Percentiles rank a stretch among this genome's conserved stretches.
Evolutionary conservation across 352 stramenopile genomes (phyloP).

Genomic region (Phytopythium vexans): DNA sequence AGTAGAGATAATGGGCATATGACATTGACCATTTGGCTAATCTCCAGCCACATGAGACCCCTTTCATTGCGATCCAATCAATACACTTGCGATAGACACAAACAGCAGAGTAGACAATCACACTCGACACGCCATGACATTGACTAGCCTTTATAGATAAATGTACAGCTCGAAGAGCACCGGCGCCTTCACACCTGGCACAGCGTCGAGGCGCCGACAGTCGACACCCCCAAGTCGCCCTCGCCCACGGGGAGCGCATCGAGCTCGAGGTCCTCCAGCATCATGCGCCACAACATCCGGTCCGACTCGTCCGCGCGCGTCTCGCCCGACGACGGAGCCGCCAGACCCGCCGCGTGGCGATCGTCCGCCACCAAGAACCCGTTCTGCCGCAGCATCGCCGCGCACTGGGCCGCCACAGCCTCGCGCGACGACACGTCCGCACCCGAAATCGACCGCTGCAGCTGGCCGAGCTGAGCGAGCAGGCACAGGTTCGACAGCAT

Average conservation of each 20-base stretch:
- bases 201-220: no score
- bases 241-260: background rate
- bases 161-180: no score
- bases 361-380: background rate
- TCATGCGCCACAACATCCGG: background rate
- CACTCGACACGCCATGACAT: no score
- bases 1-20: conserved; percentile 23
- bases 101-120: no score
- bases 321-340: background rate
- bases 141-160: no score
- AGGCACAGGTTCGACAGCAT: conserved; percentile 24
- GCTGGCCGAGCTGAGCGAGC: conserved; percentile 40
- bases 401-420: conserved; percentile 22
- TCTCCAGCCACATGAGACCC: no score
- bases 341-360: background rate
- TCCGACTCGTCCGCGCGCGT: background rate
- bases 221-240: no score
- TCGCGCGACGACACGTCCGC: conserved; percentile 10
- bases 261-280: background rate
- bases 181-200: no score
- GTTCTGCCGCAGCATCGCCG: conserved; percentile 17
- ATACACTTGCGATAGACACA: no score
- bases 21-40: no score
- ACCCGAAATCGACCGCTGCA: conserved; percentile 21
- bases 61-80: no score